Conservation (phyloP, 2,329 filamentous ascomycete species). For the Spiromastix sp. region DNA sequence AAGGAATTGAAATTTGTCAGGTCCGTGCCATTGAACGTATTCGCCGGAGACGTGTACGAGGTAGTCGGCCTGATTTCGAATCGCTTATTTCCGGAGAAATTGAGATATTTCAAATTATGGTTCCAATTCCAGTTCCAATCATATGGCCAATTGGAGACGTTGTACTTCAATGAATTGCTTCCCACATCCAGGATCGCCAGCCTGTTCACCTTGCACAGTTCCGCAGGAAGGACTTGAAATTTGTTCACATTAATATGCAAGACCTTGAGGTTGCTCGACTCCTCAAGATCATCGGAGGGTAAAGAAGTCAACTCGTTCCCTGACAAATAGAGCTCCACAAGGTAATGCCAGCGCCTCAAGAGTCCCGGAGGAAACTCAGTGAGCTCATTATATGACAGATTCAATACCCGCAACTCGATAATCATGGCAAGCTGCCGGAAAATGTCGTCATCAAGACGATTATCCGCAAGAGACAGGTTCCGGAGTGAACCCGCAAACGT, state of each 20-base stretch:
- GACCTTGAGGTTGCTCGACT: slow-evolving; percentile 75
- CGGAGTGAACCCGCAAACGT: slow-evolving; percentile 83
- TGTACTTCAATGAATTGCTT: slow-evolving; percentile 94
- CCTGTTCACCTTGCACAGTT: slow-evolving; percentile 88
- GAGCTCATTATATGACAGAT: slow-evolving; percentile 89
- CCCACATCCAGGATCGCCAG: slow-evolving; percentile 87
- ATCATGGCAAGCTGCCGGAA: slow-evolving; percentile 84
- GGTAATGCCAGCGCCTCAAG: slow-evolving; percentile 78
- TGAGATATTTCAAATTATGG: slow-evolving; percentile 85
- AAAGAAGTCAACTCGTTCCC: slow-evolving; percentile 88
- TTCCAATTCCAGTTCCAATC: slow-evolving; percentile 99
- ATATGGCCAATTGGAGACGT: slow-evolving; percentile 97
- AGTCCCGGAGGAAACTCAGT: slow-evolving; percentile 85
- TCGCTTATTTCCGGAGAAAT: slow-evolving; percentile 91
- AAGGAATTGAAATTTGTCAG: slow-evolving; percentile 86
- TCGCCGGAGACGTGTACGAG: slow-evolving; percentile 39
- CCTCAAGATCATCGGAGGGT: slow-evolving; percentile 87
- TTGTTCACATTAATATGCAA: slow-evolving; percentile 96
- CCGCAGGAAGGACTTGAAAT: slow-evolving; percentile 90
- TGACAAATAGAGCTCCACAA: slow-evolving; percentile 87
- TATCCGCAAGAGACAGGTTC: slow-evolving; percentile 83
- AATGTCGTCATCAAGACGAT: slow-evolving; percentile 85
- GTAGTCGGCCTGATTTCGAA: slow-evolving; percentile 72
- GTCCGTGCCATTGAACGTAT: slow-evolving; percentile 50
- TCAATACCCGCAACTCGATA: slow-evolving; percentile 74